Percentiles rank a stretch among this genome's conserved stretches.
Evolutionary conservation across 495 filamentous ascomycete species (phyloP).

Genomic region (Neurospora sp.): DNA sequence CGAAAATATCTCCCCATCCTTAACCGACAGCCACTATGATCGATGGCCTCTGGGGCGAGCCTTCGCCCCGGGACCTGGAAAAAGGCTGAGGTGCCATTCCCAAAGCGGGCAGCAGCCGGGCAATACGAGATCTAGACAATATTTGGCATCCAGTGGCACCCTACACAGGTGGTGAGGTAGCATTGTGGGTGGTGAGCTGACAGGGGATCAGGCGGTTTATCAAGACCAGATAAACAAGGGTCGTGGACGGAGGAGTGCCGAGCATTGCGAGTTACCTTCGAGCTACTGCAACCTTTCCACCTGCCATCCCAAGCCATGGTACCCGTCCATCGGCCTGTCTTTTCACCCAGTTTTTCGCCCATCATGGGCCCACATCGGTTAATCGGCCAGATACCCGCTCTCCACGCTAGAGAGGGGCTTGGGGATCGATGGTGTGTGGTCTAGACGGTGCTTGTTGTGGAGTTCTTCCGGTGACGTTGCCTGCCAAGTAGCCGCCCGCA

Average conservation of each 20-base stretch:
- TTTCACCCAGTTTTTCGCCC: background rate
- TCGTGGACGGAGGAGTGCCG: background rate
- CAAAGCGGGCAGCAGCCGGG: background rate
- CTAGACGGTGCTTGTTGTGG: background rate
- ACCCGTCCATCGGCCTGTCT: background rate
- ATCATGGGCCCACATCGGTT: background rate
- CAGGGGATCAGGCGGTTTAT: background rate
- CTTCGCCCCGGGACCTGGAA: background rate
- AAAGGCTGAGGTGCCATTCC: background rate
- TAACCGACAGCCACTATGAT: background rate
- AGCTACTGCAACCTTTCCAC: background rate
- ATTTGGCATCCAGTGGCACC: background rate
- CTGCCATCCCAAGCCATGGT: background rate
- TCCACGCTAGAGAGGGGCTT: background rate
- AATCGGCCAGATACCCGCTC: background rate
- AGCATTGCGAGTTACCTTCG: background rate
- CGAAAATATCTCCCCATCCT: background rate
- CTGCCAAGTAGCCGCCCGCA: background rate
- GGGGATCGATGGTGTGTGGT: background rate
- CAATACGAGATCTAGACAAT: background rate
- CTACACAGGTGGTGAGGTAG: background rate
- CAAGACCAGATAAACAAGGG: background rate
- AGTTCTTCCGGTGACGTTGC: background rate
- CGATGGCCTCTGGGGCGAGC: background rate
- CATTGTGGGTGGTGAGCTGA: background rate